Evolutionary conservation across 2,329 filamentous ascomycete species (phyloP), one percentile per base, ranked within the genome.

Genomic region (Colletotrichum gigasporum): DNA sequence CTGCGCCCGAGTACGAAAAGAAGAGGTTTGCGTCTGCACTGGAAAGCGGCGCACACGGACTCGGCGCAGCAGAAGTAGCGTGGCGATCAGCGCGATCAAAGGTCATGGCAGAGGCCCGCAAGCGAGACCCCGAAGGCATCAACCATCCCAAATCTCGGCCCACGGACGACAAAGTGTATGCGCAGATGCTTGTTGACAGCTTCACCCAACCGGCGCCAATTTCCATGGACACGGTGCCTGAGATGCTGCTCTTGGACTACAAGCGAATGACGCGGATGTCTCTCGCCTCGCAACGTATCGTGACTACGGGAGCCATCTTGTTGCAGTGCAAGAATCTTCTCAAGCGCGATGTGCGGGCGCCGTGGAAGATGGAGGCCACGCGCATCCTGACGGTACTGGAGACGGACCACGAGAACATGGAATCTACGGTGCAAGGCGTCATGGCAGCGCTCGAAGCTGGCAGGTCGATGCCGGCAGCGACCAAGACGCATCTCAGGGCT

Each of bases 271-370:
- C 70, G 35, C 68, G 77, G 32, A 72, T 81, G 9, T 80, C 79
- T 0, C 72, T 67, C 18, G 76, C 70, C 68, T 71, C 79, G 0
- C 77, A 78, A 45, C 85, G 88, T 44, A 90, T 95, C 69, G 86
- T 92, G 20, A 91, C 91, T 1, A 86, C 91, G 3, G 91, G 90
- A 1, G 90, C 91, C 0, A 90, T 95, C 48, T 80, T 94, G 26
- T 79, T 95, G 12, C 93, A 93, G 53, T 91, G 90, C 75, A 96
- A 96, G 80, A 95, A 94, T 69, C 82, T 95, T 7, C 84, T 96
- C 30, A 94, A 94, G 77, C 88, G 92, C 14, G 92, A 95, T 71
- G 91, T 93, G 3, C 88, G 92, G 44, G 86, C 86, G 11, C 88
- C 90, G 18, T 96, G 92, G 92, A 92, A 90, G 75, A 86, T 83